These are phyloP conservation scores for Penicillium dipodomyicola DNA, from an alignment of 495 filamentous ascomycete genomes.

Conservation along the genomic window DNA sequence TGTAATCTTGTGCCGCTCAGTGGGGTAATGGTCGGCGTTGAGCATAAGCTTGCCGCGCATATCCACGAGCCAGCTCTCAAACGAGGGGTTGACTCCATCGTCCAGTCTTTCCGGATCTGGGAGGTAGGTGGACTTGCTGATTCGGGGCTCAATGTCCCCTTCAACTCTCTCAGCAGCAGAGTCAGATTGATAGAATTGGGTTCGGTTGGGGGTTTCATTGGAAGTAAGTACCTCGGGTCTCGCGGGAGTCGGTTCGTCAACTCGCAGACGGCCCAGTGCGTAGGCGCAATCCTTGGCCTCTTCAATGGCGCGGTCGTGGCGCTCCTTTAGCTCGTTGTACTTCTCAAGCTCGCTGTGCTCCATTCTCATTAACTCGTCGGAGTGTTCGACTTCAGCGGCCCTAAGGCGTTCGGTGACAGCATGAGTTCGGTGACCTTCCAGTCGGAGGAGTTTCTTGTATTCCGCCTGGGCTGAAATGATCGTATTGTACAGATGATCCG, in stretches of 20 bases:
- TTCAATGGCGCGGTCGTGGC: neutral
- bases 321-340: neutral
- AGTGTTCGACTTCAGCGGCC: neutral
- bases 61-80: too few species aligned
- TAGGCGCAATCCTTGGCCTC: neutral
- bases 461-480: neutral
- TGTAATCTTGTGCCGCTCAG: too few species aligned
- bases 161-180: neutral
- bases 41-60: too few species aligned
- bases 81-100: too few species aligned
- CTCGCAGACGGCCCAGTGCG: neutral
- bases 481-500: neutral
- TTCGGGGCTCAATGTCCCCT: neutral
- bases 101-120: neutral
- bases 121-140: neutral
- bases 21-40: too few species aligned
- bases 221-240: neutral
- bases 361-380: neutral
- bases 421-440: neutral
- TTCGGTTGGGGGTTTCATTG: neutral
- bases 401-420: neutral
- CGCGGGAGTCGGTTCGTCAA: neutral
- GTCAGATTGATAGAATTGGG: neutral
- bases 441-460: neutral
- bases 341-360: neutral